A percentile compares a stretch with the other conserved stretches of the same genome.
Conservation (phyloP, 2,329 filamentous ascomycete species). For the Calonectria pteridis region DNA sequence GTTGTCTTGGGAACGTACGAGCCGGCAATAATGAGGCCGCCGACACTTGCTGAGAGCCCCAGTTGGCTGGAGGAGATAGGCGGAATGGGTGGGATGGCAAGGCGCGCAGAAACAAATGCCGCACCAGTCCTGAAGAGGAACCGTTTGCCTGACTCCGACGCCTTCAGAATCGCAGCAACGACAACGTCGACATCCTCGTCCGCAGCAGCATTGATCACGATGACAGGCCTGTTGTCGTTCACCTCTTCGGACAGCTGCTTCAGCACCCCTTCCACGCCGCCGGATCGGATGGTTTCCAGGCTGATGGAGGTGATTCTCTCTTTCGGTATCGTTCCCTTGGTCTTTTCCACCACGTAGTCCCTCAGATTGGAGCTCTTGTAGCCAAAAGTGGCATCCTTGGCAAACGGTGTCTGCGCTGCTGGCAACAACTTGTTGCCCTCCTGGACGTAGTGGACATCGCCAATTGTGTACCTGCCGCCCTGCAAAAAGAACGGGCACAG, state of each 20-base stretch:
- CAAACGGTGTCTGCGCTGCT: constrained; percentile 66
- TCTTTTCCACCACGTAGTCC: constrained; percentile 66
- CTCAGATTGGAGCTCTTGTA: constrained; percentile 63
- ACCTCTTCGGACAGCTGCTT: constrained; percentile 54
- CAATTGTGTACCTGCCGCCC: constrained; percentile 68
- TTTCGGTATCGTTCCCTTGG: constrained; percentile 53
- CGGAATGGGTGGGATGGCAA: constrained; percentile 64
- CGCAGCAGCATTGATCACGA: constrained; percentile 65
- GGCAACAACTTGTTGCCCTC: constrained; percentile 57
- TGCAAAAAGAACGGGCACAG: constrained; percentile 71
- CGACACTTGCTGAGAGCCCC: constrained; percentile 51
- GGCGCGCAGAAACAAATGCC: constrained; percentile 59
- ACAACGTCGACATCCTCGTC: constrained; percentile 69
- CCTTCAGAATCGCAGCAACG: constrained; percentile 59
- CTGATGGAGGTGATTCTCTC: constrained; percentile 58
- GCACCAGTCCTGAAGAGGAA: constrained; percentile 57
- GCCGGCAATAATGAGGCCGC: constrained; percentile 67
- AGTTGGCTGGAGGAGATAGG: constrained; percentile 63
- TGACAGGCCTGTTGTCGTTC: constrained; percentile 45
- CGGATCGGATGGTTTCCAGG: constrained; percentile 60
- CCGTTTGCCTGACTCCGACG: constrained; percentile 47
- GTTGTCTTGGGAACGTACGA: constrained; percentile 72
- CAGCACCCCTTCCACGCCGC: constrained; percentile 57
- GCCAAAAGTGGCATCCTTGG: constrained; percentile 69
- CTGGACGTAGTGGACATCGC: constrained; percentile 69